Conservation (phyloP, 305 asterid genomes). For the Fraxinus sp. region DNA sequence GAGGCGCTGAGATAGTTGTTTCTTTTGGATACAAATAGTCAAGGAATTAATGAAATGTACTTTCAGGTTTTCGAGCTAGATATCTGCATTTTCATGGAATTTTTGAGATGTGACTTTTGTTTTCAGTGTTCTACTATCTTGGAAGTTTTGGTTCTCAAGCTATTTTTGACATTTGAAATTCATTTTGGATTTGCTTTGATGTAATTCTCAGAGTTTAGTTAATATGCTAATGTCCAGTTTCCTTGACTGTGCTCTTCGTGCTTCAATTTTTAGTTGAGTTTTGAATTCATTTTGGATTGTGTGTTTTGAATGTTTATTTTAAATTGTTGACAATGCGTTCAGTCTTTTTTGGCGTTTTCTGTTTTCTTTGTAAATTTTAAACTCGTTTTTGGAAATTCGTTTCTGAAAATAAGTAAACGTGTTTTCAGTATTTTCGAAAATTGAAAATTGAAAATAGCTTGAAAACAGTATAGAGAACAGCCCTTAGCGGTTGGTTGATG, state of each 20-base stretch:
- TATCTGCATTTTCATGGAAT: not conserved
- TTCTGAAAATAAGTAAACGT: no score
- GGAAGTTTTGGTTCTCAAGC: not conserved
- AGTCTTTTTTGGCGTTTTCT: no score
- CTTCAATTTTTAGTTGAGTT: no score
- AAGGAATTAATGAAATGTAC: conserved; percentile 6
- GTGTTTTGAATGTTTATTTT: no score
- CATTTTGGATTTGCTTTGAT: not conserved
- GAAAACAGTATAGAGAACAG: no score
- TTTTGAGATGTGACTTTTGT: not conserved
- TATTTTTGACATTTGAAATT: not conserved
- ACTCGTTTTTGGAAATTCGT: no score
- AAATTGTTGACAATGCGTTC: no score
- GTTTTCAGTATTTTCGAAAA: no score
- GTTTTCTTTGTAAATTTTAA: no score
- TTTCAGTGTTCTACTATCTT: not conserved
- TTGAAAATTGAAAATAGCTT: no score
- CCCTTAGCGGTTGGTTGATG: no score
- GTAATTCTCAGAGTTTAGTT: not conserved
- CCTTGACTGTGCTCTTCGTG: no score
- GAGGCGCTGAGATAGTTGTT: not conserved
- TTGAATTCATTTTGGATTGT: not conserved
- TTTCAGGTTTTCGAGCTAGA: not conserved
- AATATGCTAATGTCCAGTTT: not conserved
- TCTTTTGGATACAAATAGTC: not conserved